A percentile compares a stretch with the other conserved stretches of the same genome.
Evolutionary conservation across 1,139 yeast species (phyloP).

Genomic region (Nadsonia commutata): DNA sequence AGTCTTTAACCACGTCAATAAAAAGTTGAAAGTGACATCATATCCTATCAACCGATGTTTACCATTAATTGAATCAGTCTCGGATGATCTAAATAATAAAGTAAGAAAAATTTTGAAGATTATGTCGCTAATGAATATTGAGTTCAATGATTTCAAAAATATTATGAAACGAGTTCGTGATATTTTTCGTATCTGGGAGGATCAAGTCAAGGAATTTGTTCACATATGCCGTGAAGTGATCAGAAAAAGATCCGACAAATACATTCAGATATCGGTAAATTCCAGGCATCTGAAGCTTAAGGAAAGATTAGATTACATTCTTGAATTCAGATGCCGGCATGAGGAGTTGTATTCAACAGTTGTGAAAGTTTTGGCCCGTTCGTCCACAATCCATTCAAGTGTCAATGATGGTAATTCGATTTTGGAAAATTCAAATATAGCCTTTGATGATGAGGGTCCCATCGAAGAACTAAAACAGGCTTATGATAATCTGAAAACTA

Average conservation of each 20-base stretch:
- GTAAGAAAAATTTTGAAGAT: conserved; percentile 14
- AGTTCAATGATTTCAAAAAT: conserved; percentile 22
- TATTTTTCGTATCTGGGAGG: conserved; percentile 34
- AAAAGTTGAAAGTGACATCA: conserved; percentile 39
- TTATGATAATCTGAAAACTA: conserved; percentile 25
- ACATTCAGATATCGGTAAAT: conserved; percentile 46
- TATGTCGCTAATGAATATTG: conserved; percentile 24
- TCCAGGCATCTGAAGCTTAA: conserved; percentile 33
- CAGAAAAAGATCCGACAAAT: conserved; percentile 61
- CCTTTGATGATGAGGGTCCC: conserved; percentile 18
- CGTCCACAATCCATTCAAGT: conserved; percentile 5
- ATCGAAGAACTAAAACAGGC: conserved; percentile 28
- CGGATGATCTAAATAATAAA: conserved; percentile 29
- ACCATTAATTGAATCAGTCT: conserved; percentile 46
- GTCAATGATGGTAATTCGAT: neutral
- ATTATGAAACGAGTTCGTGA: conserved; percentile 16
- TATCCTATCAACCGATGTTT: conserved; percentile 59
- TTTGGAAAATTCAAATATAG: conserved; percentile 2
- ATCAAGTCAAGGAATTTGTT: conserved; percentile 38
- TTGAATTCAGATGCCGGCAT: conserved; percentile 39
- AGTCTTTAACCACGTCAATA: conserved; percentile 48
- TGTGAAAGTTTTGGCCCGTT: conserved; percentile 20
- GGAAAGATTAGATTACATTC: conserved; percentile 33
- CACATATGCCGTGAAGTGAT: conserved; percentile 57
- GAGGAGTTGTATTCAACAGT: conserved; percentile 32